Conservation (phyloP, 768 basidiomycete species). For the Tulasnella sp. region DNA sequence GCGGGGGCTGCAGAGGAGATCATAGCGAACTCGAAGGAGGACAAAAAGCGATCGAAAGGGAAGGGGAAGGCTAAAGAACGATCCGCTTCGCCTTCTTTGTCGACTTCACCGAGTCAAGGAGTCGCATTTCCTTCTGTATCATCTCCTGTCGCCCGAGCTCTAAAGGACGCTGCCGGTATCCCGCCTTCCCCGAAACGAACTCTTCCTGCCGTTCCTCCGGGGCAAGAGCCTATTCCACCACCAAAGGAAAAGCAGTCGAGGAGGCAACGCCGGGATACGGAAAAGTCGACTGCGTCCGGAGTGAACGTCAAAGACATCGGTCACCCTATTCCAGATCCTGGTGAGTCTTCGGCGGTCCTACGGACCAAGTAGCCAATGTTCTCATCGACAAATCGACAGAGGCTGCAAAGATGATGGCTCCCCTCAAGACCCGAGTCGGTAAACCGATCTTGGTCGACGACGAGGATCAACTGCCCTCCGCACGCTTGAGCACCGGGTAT, state of each 20-base stretch:
- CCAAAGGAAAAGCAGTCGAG: neutral
- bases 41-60: neutral
- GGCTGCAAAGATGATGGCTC: slow-evolving; percentile 62
- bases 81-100: neutral
- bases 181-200: slow-evolving; percentile 7
- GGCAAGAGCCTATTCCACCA: neutral
- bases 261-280: neutral
- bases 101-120: neutral
- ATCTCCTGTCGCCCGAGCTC: neutral
- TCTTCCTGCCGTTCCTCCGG: neutral
- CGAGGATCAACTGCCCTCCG: slow-evolving; percentile 19
- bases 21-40: neutral
- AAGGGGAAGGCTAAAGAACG: neutral
- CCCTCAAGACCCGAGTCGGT: slow-evolving; percentile 50
- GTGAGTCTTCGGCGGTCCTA: slow-evolving; percentile 29
- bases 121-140: neutral
- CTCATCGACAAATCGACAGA: slow-evolving; percentile 25
- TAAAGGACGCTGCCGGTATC: neutral
- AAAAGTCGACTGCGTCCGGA: neutral
- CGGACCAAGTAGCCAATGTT: neutral
- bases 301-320: slow-evolving; percentile 19
- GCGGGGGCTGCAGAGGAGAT: slow-evolving; percentile 1
- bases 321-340: slow-evolving; percentile 42
- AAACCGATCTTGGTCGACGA: slow-evolving; percentile 25
- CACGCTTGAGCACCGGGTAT: slow-evolving; percentile 50